Evolutionary conservation across 139 green algal species (phyloP), one percentile per base, ranked within the genome.

Genomic region (Tetratostichococcus sp.): DNA sequence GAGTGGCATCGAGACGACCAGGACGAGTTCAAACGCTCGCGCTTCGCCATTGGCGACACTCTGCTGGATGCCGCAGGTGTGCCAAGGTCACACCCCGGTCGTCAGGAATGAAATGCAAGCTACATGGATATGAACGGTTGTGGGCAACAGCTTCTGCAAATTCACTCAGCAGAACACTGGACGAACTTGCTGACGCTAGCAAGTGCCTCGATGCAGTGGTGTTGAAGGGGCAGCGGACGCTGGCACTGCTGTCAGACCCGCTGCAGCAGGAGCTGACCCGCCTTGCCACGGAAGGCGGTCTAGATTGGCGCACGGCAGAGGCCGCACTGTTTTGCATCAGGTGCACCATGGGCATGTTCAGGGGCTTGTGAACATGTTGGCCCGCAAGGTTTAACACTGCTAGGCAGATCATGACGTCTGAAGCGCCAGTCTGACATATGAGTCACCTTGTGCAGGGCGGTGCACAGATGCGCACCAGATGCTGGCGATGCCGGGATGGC

Each of bases 261-360:
- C 80, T 95, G 79, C 71, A 83, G 59, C 76, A 75, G 58, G 57
- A 85, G 65, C 70, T 65, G 50, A 23, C 33, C 11, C 35, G 42
- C 26, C 14, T 62, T 25, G 68, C 78, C 34, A 57, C 62, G 33
- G 50, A 33, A 1, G 74, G 66, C 3, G 21, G 43, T 19, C 88
- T 93, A 69, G 88, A 93, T 78, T 95, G 91, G 91, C 73, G 74
- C 19, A 87, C 83, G 1, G 90, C 88, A 0, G 91, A 95, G 77
- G 83, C 89, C 8, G 87, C 83, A 21, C 82, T 95, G 14, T 91
- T 89, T 74, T 94, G 90, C 75, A 72, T 95, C 16, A 77, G 86
- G 79, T 90, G 31, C 25, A 59, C 73, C n/a, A n/a, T n/a, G n/a
- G n/a, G n/a, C n/a, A n/a, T n/a, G n/a, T n/a, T n/a, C n/a, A n/a